Percentiles rank a stretch among this genome's conserved stretches.
Evolutionary conservation across 306 rosid species (phyloP).

Genomic region (Cucumis melo): DNA sequence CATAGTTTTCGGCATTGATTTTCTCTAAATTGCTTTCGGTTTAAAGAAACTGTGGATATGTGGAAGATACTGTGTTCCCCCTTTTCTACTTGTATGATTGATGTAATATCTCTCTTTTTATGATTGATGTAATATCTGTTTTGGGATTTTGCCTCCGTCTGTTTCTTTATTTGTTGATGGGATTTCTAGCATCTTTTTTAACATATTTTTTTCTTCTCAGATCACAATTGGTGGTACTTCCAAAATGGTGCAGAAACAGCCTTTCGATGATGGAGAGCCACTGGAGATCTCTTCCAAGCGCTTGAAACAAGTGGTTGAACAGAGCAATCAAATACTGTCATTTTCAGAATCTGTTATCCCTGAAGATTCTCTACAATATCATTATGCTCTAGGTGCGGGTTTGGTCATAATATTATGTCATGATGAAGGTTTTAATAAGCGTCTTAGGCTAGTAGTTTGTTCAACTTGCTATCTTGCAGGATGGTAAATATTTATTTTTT

Average conservation of each 20-base stretch:
- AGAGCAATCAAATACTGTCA: conserved; percentile 34
- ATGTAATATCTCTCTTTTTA: neutral
- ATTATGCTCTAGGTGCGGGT: conserved; percentile 48
- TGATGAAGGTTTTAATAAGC: neutral
- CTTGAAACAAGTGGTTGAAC: conserved; percentile 43
- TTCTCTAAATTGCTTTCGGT: neutral
- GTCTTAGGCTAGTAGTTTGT: neutral
- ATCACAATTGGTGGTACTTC: conserved; percentile 23
- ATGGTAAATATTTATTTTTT: neutral
- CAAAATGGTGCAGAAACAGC: conserved; percentile 81
- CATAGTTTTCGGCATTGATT: neutral
- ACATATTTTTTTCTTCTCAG: neutral
- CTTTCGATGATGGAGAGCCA: conserved; percentile 53
- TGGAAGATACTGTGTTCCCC: neutral
- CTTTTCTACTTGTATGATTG: neutral
- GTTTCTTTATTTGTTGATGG: neutral
- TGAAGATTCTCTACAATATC: conserved; percentile 18
- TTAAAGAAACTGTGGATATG: neutral
- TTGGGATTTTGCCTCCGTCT: neutral
- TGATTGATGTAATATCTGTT: neutral
- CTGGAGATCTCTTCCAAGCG: conserved; percentile 51
- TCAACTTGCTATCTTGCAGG: neutral
- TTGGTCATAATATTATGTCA: neutral
- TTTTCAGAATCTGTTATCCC: conserved; percentile 66
- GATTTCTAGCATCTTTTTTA: neutral